Evolutionary conservation across 768 basidiomycete genomes (phyloP), one percentile per base, ranked within the genome.

Genomic region (Agaricus bisporus): DNA sequence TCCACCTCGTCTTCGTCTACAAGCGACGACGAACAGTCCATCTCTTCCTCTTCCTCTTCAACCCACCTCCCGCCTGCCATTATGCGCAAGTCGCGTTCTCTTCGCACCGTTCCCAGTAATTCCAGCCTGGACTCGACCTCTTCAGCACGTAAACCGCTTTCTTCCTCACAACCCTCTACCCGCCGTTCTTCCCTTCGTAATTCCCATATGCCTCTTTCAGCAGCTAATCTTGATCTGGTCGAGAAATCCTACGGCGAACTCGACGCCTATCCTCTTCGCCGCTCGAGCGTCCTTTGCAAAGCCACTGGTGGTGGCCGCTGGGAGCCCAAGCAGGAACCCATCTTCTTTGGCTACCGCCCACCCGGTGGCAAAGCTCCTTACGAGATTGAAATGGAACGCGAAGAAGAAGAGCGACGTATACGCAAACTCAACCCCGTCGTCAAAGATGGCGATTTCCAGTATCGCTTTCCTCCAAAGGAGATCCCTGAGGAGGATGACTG

Each of bases 281-380:
- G 81, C 51, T 79, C 82, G 2, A 81, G 78, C 60, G 71, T 78
- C 46, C 74, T 88, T 12, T 91, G 88, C 71, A 91, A 91, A 60
- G 85, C 83, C 1, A 79, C 81, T 17, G 88, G 89, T 43, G 87
- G 87, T 12, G 88, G 88, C 14, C 81, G 89, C 32, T 91, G 88
- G 88, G 79, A 80, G 58, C 88, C 89, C 32, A 85, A 83, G 61
- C 76, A 75, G 28, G 66, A 68, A 9, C 69, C 75, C 1, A 70
- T 68, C 57, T 59, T 75, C 53, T 67, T 71, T 61, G 77, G 76
- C 48, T 72, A 76, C 57, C 77, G 83, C 11, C 67, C 81, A n/a
- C 79, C 81, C 35, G 86, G 86, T 8, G 76, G 75, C 60, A 87
- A 86, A 61, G 79, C 86, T 0, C 75, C 72, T 4, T 89, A 76